Conservation (phyloP, 768 basidiomycete genomes). For the Tremella yokohamensis region DNA sequence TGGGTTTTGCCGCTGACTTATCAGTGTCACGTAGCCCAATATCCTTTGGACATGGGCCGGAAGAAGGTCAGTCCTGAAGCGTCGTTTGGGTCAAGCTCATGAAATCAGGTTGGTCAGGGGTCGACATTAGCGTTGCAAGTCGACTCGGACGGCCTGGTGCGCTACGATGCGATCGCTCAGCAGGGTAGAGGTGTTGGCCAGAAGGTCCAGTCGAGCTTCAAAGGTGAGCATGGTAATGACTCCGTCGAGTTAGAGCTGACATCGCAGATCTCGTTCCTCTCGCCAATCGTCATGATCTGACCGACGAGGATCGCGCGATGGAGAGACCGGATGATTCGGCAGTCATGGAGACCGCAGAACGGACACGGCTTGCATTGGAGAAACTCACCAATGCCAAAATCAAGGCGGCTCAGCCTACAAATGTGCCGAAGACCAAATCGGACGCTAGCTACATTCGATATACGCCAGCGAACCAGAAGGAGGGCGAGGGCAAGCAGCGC, state of each 20-base stretch:
- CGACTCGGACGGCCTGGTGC: conserved; percentile 90
- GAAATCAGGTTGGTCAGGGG: conserved; percentile 71
- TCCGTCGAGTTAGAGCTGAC: neutral
- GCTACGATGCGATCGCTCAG: conserved; percentile 93
- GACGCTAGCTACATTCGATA: conserved; percentile 91
- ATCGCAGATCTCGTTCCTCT: conserved; percentile 82
- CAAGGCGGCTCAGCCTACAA: conserved; percentile 96
- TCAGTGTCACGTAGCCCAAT: conserved; percentile 97
- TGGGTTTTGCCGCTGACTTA: conserved; percentile 12
- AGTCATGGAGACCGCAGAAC: conserved; percentile 83
- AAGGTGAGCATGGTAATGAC: conserved; percentile 52
- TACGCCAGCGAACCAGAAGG: conserved; percentile 85
- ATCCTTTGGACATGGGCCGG: conserved; percentile 88
- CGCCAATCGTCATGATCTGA: conserved; percentile 78
- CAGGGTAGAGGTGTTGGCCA: conserved; percentile 88
- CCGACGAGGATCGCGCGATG: conserved; percentile 68
- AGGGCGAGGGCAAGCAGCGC: conserved; percentile 72
- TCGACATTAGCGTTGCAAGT: conserved; percentile 96
- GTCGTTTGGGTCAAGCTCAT: neutral
- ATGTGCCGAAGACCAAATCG: conserved; percentile 77
- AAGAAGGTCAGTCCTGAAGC: conserved; percentile 67
- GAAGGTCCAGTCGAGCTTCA: conserved; percentile 89
- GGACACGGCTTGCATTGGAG: conserved; percentile 85
- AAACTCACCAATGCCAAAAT: conserved; percentile 92
- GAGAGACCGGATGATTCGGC: conserved; percentile 93